A percentile compares a stretch with the other conserved stretches of the same genome.
phyloP scores from a whole-genome alignment of 2,329 filamentous ascomycete species.

The Pleoardoris graminearum region DNA sequence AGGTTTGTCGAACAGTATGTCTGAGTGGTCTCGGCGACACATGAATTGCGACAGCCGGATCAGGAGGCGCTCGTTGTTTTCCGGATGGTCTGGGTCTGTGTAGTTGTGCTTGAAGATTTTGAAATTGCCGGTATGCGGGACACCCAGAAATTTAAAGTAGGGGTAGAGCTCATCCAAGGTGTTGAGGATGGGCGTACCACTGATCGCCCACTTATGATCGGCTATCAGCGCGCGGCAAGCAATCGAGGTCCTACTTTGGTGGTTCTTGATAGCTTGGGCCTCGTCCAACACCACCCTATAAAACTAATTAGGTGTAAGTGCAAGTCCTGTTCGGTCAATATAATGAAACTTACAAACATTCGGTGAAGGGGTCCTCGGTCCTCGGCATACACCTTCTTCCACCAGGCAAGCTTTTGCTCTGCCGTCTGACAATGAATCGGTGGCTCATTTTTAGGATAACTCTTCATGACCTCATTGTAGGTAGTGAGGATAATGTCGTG shows the following conservation, averaged over 20 bases:
- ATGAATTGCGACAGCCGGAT: slow-evolving; percentile 52
- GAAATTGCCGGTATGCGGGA: slow-evolving; percentile 47
- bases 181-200: slow-evolving; percentile 50
- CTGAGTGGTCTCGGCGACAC: slow-evolving; percentile 59
- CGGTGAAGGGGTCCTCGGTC: slow-evolving; percentile 40
- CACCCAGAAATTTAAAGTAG: slow-evolving; percentile 52
- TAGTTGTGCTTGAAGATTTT: slow-evolving; percentile 52
- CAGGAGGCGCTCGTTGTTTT: slow-evolving; percentile 41
- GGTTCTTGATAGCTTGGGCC: slow-evolving; percentile 60
- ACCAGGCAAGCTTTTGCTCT: slow-evolving; percentile 47
- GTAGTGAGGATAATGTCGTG: slow-evolving; percentile 49
- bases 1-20: slow-evolving; percentile 56
- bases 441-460: slow-evolving; percentile 48
- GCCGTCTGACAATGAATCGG: slow-evolving; percentile 45
- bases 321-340: background rate
- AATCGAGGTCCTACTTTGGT: slow-evolving; percentile 45
- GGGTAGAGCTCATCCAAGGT: slow-evolving; percentile 36
- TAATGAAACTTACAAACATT: slow-evolving; percentile 23
- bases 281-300: slow-evolving; percentile 62
- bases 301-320: slow-evolving; percentile 11
- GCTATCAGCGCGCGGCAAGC: slow-evolving; percentile 51
- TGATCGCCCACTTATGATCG: slow-evolving; percentile 48
- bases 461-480: slow-evolving; percentile 47
- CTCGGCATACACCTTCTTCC: slow-evolving; percentile 32
- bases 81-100: slow-evolving; percentile 34